Conservation (phyloP, 768 basidiomycete species). For the Sutorius australiensis region DNA sequence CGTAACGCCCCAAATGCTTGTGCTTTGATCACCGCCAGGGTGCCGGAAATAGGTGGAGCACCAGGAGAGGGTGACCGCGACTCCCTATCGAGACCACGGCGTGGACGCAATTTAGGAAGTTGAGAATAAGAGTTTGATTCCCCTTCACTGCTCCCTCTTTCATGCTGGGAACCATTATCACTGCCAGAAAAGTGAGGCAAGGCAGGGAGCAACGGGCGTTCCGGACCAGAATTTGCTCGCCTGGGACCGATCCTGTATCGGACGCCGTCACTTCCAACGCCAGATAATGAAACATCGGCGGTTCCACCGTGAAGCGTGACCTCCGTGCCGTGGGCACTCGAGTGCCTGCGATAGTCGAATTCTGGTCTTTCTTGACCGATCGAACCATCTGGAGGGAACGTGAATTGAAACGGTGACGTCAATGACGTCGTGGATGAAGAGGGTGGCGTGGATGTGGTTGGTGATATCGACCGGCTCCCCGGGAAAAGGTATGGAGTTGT, state of each 20-base stretch:
- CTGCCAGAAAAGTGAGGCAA: slow-evolving; percentile 47
- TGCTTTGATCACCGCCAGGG: slow-evolving; percentile 86
- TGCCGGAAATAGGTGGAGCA: slow-evolving; percentile 60
- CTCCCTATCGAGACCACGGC: slow-evolving; percentile 46
- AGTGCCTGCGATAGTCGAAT: slow-evolving; percentile 62
- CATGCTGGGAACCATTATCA: slow-evolving; percentile 50
- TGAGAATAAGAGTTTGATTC: slow-evolving; percentile 43
- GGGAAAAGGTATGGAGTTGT: slow-evolving; percentile 57
- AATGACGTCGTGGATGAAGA: slow-evolving; percentile 60
- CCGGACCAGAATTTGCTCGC: slow-evolving; percentile 45
- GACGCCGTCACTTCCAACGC: slow-evolving; percentile 49
- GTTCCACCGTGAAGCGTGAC: slow-evolving; percentile 72
- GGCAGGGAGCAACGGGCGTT: slow-evolving; percentile 46
- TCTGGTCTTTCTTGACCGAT: slow-evolving; percentile 55
- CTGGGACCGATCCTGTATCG: slow-evolving; percentile 57
- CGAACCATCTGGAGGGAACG: slow-evolving; percentile 51
- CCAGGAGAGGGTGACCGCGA: slow-evolving; percentile 47
- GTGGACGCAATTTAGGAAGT: slow-evolving; percentile 43
- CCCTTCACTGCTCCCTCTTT: slow-evolving; percentile 54
- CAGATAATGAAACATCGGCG: slow-evolving; percentile 60
- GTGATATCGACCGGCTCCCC: slow-evolving; percentile 69
- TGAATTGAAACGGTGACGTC: slow-evolving; percentile 64
- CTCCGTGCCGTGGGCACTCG: slow-evolving; percentile 50
- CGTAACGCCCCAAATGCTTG: slow-evolving; percentile 85
- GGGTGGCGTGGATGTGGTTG: slow-evolving; percentile 56